phyloP scores from a whole-genome alignment of 2,329 filamentous ascomycete species.

The Sporothrix mexicana region DNA sequence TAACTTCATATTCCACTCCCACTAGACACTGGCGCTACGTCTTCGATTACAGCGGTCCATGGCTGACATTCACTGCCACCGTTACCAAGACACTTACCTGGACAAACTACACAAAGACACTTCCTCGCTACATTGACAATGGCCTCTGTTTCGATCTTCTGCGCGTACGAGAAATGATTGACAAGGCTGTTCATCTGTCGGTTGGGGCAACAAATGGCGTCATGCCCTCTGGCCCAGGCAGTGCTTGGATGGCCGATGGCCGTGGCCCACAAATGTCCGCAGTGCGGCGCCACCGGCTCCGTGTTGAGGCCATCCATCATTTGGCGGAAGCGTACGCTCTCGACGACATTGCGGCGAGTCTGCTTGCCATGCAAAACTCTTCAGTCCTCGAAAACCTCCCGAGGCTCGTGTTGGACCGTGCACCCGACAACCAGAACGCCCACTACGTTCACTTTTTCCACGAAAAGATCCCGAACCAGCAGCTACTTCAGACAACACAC shows the following conservation, averaged over 20 bases:
- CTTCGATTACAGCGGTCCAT: background rate
- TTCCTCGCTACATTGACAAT: background rate
- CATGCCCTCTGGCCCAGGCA: background rate
- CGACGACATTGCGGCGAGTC: slow-evolving; percentile 82
- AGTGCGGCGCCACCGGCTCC: slow-evolving; percentile 71
- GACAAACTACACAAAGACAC: background rate
- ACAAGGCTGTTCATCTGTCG: background rate
- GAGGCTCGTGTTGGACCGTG: slow-evolving; percentile 72
- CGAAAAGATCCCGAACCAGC: slow-evolving; percentile 81
- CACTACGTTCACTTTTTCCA: slow-evolving; percentile 93
- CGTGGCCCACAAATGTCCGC: background rate
- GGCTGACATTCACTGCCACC: background rate
- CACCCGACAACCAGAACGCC: slow-evolving; percentile 70
- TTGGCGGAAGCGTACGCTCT: slow-evolving; percentile 77
- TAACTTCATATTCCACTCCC: background rate
- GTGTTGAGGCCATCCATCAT: slow-evolving; percentile 79
- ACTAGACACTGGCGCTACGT: background rate
- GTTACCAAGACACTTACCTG: background rate
- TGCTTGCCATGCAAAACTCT: slow-evolving; percentile 82
- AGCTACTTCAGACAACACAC: slow-evolving; percentile 41
- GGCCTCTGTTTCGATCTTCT: background rate
- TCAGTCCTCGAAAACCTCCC: slow-evolving; percentile 79
- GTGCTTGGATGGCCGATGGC: background rate
- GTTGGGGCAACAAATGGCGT: background rate
- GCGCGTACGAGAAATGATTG: background rate